Evolutionary conservation across 345 rosid species (phyloP).

Genomic region (Moricandia moricandioides): DNA sequence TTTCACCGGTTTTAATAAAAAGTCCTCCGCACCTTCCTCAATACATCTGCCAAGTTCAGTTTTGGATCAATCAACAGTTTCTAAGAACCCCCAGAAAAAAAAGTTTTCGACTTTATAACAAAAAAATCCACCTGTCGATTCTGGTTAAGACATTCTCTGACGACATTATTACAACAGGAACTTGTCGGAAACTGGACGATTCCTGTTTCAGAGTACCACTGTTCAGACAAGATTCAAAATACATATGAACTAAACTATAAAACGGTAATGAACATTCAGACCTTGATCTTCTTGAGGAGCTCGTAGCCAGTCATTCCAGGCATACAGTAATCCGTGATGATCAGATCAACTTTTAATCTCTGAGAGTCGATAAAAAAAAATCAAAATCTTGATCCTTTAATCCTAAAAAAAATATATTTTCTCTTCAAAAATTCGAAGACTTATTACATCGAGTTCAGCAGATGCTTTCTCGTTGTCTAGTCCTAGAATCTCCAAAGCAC

Average conservation of each 20-base stretch:
- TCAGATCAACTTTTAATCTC: constrained; percentile 82
- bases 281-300: constrained; percentile 92
- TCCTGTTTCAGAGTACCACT: constrained; percentile 45
- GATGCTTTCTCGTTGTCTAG: constrained; percentile 54
- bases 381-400: neutral
- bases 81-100: neutral
- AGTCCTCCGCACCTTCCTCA: constrained; percentile 96
- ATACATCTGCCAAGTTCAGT: constrained; percentile 53
- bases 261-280: constrained; percentile 18
- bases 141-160: constrained; percentile 82
- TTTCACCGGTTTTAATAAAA: constrained; percentile 90
- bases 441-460: constrained; percentile 45
- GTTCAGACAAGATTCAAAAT: neutral
- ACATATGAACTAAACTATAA: too few species aligned
- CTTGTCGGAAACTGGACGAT: constrained; percentile 65
- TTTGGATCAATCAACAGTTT: neutral
- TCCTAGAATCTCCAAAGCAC: constrained; percentile 85
- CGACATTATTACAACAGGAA: constrained; percentile 94
- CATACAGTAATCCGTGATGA: constrained; percentile 97
- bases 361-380: constrained; percentile 23
- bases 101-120: neutral
- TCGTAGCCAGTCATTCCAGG: constrained; percentile 99
- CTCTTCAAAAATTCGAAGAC: neutral
- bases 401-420: neutral
- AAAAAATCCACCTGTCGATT: constrained; percentile 63